phyloP scores from a whole-genome alignment of 148 eudicot species.

The Dianthus caryophyllus region DNA sequence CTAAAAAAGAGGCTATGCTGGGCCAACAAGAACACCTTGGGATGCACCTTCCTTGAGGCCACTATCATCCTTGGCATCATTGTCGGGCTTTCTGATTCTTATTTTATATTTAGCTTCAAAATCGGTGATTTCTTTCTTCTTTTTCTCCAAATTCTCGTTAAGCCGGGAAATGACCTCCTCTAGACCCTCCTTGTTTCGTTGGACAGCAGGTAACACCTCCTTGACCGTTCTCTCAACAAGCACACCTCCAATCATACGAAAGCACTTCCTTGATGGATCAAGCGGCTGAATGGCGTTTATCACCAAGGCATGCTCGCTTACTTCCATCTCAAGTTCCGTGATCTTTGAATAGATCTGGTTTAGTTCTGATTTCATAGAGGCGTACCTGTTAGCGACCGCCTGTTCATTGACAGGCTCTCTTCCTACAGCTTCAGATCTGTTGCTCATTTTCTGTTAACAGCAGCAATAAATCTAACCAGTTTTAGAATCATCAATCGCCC shows the following conservation, averaged over 20 bases:
- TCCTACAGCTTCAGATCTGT: constrained; percentile 35
- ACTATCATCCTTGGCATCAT: constrained; percentile 50
- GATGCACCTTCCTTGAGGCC: constrained; percentile 76
- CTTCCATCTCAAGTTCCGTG: constrained; percentile 95
- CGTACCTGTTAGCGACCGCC: constrained; percentile 73
- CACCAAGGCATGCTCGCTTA: constrained; percentile 78
- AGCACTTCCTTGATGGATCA: constrained; percentile 80
- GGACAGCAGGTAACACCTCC: constrained; percentile 91
- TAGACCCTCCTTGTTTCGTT: constrained; percentile 76
- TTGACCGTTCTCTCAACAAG: constrained; percentile 85
- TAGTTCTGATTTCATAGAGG: constrained; percentile 68
- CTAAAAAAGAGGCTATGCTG: constrained; percentile 32
- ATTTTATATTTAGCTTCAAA: constrained; percentile 83
- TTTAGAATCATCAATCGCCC: no score
- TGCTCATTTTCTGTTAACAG: constrained; percentile 39
- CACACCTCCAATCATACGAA: constrained; percentile 91
- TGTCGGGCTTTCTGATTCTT: constrained; percentile 62
- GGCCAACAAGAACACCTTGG: constrained; percentile 92
- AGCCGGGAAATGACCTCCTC: constrained; percentile 81
- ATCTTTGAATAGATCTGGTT: constrained; percentile 83
- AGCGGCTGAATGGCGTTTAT: constrained; percentile 82
- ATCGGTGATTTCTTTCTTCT: constrained; percentile 77
- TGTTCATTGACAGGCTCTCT: constrained; percentile 76
- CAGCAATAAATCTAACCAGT: not conserved
- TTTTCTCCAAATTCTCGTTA: constrained; percentile 64